A percentile compares a stretch with the other conserved stretches of the same genome.
phyloP scores from a whole-genome alignment of 495 filamentous ascomycete genomes.

The Penicillium bialowiezense region DNA sequence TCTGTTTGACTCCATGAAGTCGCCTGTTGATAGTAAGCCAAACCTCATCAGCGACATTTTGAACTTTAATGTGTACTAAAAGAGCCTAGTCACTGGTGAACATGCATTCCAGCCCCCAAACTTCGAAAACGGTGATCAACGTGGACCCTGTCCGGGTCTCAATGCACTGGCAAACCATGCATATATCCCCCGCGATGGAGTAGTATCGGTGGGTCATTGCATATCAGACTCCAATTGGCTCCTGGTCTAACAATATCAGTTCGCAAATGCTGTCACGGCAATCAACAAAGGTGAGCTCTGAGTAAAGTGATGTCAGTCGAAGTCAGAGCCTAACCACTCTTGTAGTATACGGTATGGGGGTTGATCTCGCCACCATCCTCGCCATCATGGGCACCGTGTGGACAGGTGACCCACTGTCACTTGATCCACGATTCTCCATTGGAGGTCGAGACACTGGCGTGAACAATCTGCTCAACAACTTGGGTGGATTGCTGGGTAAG shows the following conservation, averaged over 20 bases:
- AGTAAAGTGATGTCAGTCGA: too few species aligned
- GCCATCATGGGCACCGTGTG: constrained; percentile 50
- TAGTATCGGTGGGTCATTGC: constrained; percentile 30
- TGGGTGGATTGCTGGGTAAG: constrained; percentile 26
- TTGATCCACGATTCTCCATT: constrained; percentile 41
- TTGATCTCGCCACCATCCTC: constrained; percentile 50
- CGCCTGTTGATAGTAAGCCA: constrained; percentile 27
- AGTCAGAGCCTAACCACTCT: too few species aligned
- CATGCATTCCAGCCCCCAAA: constrained; percentile 40
- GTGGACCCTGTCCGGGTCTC: constrained; percentile 50
- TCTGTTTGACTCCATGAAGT: constrained; percentile 23
- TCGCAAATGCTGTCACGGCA: constrained; percentile 21
- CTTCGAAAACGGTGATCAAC: constrained; percentile 35
- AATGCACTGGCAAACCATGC: constrained; percentile 54
- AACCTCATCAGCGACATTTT: not conserved
- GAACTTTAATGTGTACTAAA: not conserved
- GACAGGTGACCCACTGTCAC: constrained; percentile 43
- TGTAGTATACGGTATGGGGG: constrained; percentile 48
- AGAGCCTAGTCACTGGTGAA: constrained; percentile 29
- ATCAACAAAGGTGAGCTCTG: constrained; percentile 26
- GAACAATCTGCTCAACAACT: constrained; percentile 29
- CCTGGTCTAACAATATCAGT: constrained; percentile 29
- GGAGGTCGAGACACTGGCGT: constrained; percentile 29
- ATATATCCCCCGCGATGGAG: constrained; percentile 53
- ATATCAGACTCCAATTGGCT: constrained; percentile 6